Percentiles rank a stretch among this genome's conserved stretches.
phyloP scores from a whole-genome alignment of 1,284 basidiomycete species.

The Puccinia polysora region DNA sequence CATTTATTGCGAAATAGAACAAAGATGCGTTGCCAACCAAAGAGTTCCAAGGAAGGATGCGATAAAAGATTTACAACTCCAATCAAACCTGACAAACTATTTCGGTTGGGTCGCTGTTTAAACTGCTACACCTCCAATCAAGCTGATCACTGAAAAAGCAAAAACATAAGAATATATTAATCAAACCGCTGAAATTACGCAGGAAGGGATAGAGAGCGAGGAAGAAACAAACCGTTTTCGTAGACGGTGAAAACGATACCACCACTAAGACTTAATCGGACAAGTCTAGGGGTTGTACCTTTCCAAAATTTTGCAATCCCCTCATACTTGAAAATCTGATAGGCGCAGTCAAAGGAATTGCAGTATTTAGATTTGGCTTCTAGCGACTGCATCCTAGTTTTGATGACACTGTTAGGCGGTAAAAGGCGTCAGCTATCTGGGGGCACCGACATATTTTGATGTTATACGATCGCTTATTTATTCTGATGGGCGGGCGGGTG shows the following conservation, averaged over 20 bases:
- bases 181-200: too few relatives aligned
- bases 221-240: constrained; percentile 61
- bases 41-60: too few relatives aligned
- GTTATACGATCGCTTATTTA: not conserved
- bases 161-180: not conserved
- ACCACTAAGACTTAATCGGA: constrained; percentile 78
- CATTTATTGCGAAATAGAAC: too few relatives aligned
- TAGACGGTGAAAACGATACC: constrained; percentile 94
- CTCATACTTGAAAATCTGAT: constrained; percentile 69
- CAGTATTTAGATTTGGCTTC: constrained; percentile 75
- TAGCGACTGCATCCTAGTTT: constrained; percentile 94
- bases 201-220: not conserved
- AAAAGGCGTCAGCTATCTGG: not conserved
- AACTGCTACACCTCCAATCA: constrained; percentile 8
- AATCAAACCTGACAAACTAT: too few relatives aligned
- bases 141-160: constrained; percentile 12
- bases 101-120: too few relatives aligned
- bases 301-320: constrained; percentile 69
- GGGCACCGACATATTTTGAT: constrained; percentile 33
- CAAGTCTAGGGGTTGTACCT: constrained; percentile 82
- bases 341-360: constrained; percentile 89
- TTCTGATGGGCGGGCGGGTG: not conserved
- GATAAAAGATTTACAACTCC: too few relatives aligned
- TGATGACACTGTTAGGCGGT: constrained; percentile 67
- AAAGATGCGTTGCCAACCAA: too few relatives aligned